A percentile compares a stretch with the other conserved stretches of the same genome.
Evolutionary conservation across 2,329 filamentous ascomycete genomes (phyloP).

Genomic region (Colletotrichum gigasporum): DNA sequence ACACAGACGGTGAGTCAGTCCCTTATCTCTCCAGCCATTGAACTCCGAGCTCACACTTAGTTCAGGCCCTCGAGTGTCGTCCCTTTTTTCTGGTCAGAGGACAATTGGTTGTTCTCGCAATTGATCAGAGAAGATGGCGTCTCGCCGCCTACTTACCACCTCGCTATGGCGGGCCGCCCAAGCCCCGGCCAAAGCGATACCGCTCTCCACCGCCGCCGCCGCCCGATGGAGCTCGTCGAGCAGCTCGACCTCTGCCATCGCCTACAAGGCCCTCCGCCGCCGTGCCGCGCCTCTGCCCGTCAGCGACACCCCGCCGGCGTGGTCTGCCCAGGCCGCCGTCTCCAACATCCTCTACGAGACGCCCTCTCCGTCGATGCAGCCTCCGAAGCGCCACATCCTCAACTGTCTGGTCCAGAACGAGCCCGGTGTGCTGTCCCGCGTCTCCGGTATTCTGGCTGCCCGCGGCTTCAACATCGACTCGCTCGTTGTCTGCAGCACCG

Average conservation of each 20-base stretch:
- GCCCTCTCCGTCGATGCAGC: slow-evolving; percentile 81
- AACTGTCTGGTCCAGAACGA: slow-evolving; percentile 99
- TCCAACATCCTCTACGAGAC: slow-evolving; percentile 99
- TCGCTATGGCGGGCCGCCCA: slow-evolving; percentile 48
- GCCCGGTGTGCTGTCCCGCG: slow-evolving; percentile 93
- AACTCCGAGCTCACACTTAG: slow-evolving; percentile 13
- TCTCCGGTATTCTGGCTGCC: slow-evolving; percentile 95
- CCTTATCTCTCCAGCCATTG: slow-evolving; percentile 19
- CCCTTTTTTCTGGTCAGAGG: slow-evolving; percentile 31
- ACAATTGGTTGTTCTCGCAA: slow-evolving; percentile 30
- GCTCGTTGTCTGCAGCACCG: slow-evolving; percentile 95
- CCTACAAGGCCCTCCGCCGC: slow-evolving; percentile 96
- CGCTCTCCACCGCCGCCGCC: slow-evolving; percentile 31
- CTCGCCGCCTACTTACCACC: slow-evolving; percentile 53
- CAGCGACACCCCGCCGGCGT: slow-evolving; percentile 77
- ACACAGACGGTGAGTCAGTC: slow-evolving; percentile 29
- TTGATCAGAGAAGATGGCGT: slow-evolving; percentile 49
- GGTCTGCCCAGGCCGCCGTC: slow-evolving; percentile 93
- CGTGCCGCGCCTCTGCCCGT: slow-evolving; percentile 87
- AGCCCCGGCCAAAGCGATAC: slow-evolving; percentile 35
- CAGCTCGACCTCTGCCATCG: slow-evolving; percentile 90
- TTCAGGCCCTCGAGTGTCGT: slow-evolving; percentile 20
- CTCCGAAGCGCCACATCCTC: slow-evolving; percentile 93
- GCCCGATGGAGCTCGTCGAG: slow-evolving; percentile 52
- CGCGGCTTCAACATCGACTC: slow-evolving; percentile 99